Percentiles rank a stretch among this genome's conserved stretches.
These are phyloP conservation scores for Ceratobasidium sp. DNA, from an alignment of 1,284 basidiomycete species.

Conservation along the genomic window DNA sequence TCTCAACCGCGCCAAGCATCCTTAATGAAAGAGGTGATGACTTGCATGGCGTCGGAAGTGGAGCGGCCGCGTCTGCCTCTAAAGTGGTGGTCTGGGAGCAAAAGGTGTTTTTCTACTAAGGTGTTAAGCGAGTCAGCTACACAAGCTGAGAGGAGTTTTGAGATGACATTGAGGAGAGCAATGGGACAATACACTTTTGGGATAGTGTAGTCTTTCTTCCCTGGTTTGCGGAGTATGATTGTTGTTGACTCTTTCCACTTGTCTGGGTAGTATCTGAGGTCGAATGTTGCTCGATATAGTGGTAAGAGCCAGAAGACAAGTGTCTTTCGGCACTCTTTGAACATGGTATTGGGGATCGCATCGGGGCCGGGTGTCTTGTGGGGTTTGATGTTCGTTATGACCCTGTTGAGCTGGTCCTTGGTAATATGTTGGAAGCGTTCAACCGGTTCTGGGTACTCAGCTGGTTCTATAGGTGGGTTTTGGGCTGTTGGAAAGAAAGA, in stretches of 20 bases:
- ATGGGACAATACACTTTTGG: constrained; percentile 55
- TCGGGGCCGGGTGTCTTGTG: constrained; percentile 57
- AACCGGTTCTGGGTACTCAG: constrained; percentile 5
- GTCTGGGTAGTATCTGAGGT: constrained; percentile 29
- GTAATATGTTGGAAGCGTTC: constrained; percentile 5
- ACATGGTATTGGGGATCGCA: constrained; percentile 56
- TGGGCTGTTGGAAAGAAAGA: constrained; percentile 46
- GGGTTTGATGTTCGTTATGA: constrained; percentile 39
- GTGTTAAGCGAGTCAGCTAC: constrained; percentile 50
- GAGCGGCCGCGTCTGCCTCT: constrained; percentile 55
- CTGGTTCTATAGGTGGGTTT: background rate
- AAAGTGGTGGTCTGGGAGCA: constrained; percentile 54
- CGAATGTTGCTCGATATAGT: constrained; percentile 34
- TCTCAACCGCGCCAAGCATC: constrained; percentile 45
- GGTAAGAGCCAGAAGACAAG: constrained; percentile 52
- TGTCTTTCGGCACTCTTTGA: constrained; percentile 52
- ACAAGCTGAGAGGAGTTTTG: constrained; percentile 51
- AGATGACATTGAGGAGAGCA: constrained; percentile 51
- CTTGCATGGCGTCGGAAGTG: constrained; percentile 56
- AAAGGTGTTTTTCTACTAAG: constrained; percentile 50
- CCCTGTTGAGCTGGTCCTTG: constrained; percentile 25
- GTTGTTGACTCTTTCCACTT: constrained; percentile 47
- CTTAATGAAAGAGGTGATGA: constrained; percentile 52
- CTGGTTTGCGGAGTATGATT: constrained; percentile 52
- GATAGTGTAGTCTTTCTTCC: constrained; percentile 50